Conservation (phyloP, 208 protist species). For the Acanthamoeba lenticulata region DNA sequence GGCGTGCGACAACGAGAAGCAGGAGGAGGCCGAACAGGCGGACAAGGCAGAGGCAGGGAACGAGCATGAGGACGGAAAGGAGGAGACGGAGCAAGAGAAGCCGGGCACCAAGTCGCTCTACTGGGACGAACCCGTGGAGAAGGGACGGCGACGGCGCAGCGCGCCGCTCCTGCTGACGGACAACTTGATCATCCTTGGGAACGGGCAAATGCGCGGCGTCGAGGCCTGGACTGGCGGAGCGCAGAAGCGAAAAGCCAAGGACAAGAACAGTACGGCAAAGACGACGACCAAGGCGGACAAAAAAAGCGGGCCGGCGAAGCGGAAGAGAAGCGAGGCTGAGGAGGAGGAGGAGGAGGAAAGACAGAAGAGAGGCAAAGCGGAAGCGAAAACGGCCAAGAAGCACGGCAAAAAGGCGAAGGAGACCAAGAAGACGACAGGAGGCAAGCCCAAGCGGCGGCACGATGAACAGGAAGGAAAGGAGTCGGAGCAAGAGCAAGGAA, state of each 20-base stretch:
- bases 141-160: background rate
- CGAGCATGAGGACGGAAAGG: background rate
- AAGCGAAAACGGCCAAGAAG: background rate
- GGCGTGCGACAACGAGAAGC: background rate
- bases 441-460: too few species aligned
- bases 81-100: background rate
- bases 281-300: background rate
- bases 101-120: background rate
- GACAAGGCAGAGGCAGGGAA: background rate
- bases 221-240: background rate
- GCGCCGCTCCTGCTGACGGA: background rate
- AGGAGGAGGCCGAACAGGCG: background rate
- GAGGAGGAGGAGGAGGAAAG: background rate
- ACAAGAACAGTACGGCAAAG: background rate
- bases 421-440: background rate
- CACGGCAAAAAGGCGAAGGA: too few species aligned
- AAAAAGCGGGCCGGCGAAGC: background rate
- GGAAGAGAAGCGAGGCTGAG: background rate
- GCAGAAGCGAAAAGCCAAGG: background rate
- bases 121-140: constrained; percentile 3
- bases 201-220: background rate
- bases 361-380: background rate
- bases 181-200: constrained; percentile 12
- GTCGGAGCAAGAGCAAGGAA: background rate
- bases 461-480: too few species aligned